Conservation (phyloP, 2,329 filamentous ascomycete genomes). For the Eutypella sp. region DNA sequence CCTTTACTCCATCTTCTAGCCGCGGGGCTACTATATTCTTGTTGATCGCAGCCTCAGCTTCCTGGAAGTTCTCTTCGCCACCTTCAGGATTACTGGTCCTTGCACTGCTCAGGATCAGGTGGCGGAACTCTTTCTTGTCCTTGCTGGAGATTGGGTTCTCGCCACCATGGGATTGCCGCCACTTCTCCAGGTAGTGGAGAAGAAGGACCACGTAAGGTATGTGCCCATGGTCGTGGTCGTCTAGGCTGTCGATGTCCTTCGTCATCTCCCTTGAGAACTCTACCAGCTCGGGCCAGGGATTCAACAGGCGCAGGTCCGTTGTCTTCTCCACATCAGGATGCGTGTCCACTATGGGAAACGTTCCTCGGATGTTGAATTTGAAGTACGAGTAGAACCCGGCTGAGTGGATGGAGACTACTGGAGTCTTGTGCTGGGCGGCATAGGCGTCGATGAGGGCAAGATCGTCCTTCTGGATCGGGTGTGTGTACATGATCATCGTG, state of each 20-base stretch:
- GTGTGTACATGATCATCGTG: slow-evolving; percentile 51
- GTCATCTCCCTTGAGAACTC: slow-evolving; percentile 65
- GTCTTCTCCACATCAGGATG: slow-evolving; percentile 85
- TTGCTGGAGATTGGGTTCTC: slow-evolving; percentile 68
- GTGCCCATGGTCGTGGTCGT: slow-evolving; percentile 82
- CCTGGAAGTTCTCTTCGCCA: slow-evolving; percentile 94
- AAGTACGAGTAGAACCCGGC: slow-evolving; percentile 90
- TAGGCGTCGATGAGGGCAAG: slow-evolving; percentile 43
- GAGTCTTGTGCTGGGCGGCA: slow-evolving; percentile 54
- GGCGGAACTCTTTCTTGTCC: slow-evolving; percentile 80
- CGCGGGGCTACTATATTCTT: slow-evolving; percentile 72
- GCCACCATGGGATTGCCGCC: slow-evolving; percentile 68
- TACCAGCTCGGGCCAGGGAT: slow-evolving; percentile 78
- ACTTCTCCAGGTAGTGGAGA: slow-evolving; percentile 74
- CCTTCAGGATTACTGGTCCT: slow-evolving; percentile 74
- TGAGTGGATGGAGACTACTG: slow-evolving; percentile 80
- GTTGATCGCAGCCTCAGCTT: slow-evolving; percentile 80
- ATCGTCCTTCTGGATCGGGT: slow-evolving; percentile 42
- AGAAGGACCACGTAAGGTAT: slow-evolving; percentile 82
- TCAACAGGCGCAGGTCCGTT: slow-evolving; percentile 76
- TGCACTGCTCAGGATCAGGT: slow-evolving; percentile 60
- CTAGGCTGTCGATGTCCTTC: slow-evolving; percentile 61
- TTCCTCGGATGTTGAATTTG: slow-evolving; percentile 68
- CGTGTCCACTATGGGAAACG: slow-evolving; percentile 90
- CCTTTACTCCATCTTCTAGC: slow-evolving; percentile 63